Conservation (phyloP, 768 basidiomycete species). For the Sarcodon sp. region DNA sequence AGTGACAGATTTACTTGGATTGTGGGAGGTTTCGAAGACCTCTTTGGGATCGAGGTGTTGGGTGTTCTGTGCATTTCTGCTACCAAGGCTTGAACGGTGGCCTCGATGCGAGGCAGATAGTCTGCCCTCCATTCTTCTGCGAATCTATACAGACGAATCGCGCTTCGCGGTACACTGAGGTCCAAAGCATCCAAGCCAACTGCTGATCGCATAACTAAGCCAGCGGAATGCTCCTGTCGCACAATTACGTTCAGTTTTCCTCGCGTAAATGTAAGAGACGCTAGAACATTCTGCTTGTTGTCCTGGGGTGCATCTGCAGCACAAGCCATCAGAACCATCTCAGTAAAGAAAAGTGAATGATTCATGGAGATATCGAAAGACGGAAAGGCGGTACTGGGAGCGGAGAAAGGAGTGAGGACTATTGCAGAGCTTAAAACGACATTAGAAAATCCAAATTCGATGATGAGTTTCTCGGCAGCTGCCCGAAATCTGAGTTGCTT, state of each 20-base stretch:
- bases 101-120: conserved; percentile 64
- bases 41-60: conserved; percentile 19
- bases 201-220: conserved; percentile 26
- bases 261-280: conserved; percentile 37
- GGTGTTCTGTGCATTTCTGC: conserved; percentile 43
- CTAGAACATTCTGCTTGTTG: conserved; percentile 42
- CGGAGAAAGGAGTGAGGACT: conserved; percentile 10
- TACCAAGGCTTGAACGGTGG: conserved; percentile 49
- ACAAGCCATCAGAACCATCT: conserved; percentile 44
- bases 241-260: conserved; percentile 33
- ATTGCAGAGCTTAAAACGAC: conserved; percentile 25
- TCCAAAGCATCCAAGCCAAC: conserved; percentile 32
- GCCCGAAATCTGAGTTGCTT: conserved; percentile 40
- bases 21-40: conserved; percentile 7
- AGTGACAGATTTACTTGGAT: conserved; percentile 43
- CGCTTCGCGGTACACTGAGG: conserved; percentile 67
- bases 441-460: conserved; percentile 40
- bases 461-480: conserved; percentile 55
- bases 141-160: conserved; percentile 65
- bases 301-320: conserved; percentile 27
- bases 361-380: conserved; percentile 29
- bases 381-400: conserved; percentile 13
- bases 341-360: conserved; percentile 32
- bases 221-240: conserved; percentile 30
- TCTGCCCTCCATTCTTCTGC: conserved; percentile 75